Percentiles rank a stretch among this genome's conserved stretches.
Conservation (phyloP, 192 early-diverging fungal genomes). For the Coemansia reversa region DNA sequence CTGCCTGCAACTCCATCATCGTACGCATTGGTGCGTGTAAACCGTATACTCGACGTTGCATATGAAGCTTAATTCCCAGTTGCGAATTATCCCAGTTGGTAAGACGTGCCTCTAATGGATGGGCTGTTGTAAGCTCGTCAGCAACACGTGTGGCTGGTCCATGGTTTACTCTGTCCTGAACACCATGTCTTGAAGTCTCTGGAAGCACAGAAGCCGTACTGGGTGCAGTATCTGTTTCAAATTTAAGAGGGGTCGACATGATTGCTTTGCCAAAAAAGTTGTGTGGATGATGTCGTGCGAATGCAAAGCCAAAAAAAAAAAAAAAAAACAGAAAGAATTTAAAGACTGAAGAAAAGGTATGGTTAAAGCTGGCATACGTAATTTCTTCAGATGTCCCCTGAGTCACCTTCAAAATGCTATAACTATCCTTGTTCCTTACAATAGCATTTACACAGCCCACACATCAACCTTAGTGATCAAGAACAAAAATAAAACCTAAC, state of each 20-base stretch:
- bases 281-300: not conserved
- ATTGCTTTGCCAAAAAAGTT: constrained; percentile 4
- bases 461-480: too few relatives aligned
- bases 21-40: constrained; percentile 89
- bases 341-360: not conserved
- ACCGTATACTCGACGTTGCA: constrained; percentile 81
- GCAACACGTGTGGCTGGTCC: constrained; percentile 31
- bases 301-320: not conserved
- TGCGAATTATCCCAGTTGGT: constrained; percentile 82
- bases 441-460: too few relatives aligned
- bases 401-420: not conserved
- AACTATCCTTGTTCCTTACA: too few relatives aligned
- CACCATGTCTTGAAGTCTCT: constrained; percentile 12
- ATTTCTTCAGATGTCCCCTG: not conserved
- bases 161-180: constrained; percentile 24
- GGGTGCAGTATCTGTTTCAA: constrained; percentile 19
- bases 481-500: too few relatives aligned
- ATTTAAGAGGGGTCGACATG: constrained; percentile 39
- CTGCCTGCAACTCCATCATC: constrained; percentile 83
- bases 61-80: constrained; percentile 71
- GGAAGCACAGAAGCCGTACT: constrained; percentile 35
- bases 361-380: too few relatives aligned
- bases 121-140: constrained; percentile 49
- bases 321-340: constrained; percentile 2
- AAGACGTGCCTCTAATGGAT: constrained; percentile 80